phyloP scores from a whole-genome alignment of 371 early-diverging fungal genomes.

The Apophysomyces variabilis region DNA sequence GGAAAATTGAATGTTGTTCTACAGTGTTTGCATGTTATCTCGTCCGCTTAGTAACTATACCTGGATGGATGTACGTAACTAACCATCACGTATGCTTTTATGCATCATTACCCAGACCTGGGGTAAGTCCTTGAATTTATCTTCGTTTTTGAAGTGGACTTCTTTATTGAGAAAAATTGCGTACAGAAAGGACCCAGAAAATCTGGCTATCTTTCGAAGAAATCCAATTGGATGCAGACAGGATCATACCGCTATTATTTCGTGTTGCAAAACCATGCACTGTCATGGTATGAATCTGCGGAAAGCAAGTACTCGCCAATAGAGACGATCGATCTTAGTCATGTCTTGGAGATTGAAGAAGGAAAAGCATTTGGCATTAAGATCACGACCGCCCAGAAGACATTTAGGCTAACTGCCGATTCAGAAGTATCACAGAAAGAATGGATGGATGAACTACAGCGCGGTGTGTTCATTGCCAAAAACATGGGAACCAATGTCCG shows the following conservation, averaged over 20 bases:
- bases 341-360: slow-evolving; percentile 53
- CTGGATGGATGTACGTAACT: slow-evolving; percentile 76
- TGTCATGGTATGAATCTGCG: slow-evolving; percentile 68
- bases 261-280: slow-evolving; percentile 63
- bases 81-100: slow-evolving; percentile 69
- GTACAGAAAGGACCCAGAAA: slow-evolving; percentile 57
- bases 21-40: slow-evolving; percentile 77
- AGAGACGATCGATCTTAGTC: slow-evolving; percentile 66
- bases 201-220: slow-evolving; percentile 68
- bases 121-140: slow-evolving; percentile 14
- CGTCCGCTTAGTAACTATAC: slow-evolving; percentile 65
- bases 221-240: slow-evolving; percentile 47
- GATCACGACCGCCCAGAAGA: slow-evolving; percentile 48
- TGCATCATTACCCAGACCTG: slow-evolving; percentile 60
- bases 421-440: slow-evolving; percentile 52
- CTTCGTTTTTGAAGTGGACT: slow-evolving; percentile 29
- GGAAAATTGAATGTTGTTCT: background rate
- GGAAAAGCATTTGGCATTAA: slow-evolving; percentile 59
- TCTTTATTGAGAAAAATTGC: background rate
- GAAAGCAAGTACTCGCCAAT: slow-evolving; percentile 69
- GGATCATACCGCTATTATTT: slow-evolving; percentile 68
- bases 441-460: slow-evolving; percentile 66
- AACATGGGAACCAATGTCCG: slow-evolving; percentile 67
- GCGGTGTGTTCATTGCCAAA: slow-evolving; percentile 62
- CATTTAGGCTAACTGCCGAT: slow-evolving; percentile 52